Percentiles rank a stretch among this genome's conserved stretches.
phyloP scores from a whole-genome alignment of 2,329 filamentous ascomycete genomes.

The Verticillium isaacii region DNA sequence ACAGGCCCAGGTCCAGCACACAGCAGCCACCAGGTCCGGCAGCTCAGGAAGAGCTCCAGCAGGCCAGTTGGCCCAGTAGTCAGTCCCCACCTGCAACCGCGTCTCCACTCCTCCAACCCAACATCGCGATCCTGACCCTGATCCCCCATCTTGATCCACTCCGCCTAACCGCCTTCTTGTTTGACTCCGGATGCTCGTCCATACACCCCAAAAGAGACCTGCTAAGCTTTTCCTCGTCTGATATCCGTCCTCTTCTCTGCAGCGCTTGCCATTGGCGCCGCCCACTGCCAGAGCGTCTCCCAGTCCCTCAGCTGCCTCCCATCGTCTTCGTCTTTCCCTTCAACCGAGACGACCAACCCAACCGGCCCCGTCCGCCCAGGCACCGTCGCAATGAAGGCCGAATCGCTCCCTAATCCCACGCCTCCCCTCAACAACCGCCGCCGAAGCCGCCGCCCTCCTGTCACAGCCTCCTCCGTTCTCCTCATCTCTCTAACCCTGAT shows the following conservation, averaged over 20 bases:
- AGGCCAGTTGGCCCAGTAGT: too few species aligned
- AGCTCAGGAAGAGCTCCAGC: too few species aligned
- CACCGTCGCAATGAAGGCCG: not conserved
- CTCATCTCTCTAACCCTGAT: not conserved
- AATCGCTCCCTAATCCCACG: not conserved
- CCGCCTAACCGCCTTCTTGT: not conserved
- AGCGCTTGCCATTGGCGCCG: not conserved
- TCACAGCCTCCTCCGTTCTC: not conserved
- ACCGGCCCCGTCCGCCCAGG: not conserved
- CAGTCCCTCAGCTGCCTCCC: not conserved
- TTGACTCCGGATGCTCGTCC: not conserved
- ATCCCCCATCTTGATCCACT: not conserved
- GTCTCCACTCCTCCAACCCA: not conserved
- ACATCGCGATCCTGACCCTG: not conserved
- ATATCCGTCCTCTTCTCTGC: not conserved
- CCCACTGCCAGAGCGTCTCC: not conserved
- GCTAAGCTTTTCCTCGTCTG: not conserved
- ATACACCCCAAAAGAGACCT: not conserved
- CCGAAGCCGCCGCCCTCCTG: not conserved
- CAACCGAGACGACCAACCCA: not conserved
- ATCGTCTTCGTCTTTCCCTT: not conserved
- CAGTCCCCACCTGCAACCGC: too few species aligned
- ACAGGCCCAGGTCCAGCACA: too few species aligned
- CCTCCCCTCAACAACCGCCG: not conserved
- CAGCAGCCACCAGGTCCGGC: too few species aligned